Percentiles rank a stretch among this genome's conserved stretches.
Conservation (phyloP, 441 rosid genomes). For the Corymbia citriodora region DNA sequence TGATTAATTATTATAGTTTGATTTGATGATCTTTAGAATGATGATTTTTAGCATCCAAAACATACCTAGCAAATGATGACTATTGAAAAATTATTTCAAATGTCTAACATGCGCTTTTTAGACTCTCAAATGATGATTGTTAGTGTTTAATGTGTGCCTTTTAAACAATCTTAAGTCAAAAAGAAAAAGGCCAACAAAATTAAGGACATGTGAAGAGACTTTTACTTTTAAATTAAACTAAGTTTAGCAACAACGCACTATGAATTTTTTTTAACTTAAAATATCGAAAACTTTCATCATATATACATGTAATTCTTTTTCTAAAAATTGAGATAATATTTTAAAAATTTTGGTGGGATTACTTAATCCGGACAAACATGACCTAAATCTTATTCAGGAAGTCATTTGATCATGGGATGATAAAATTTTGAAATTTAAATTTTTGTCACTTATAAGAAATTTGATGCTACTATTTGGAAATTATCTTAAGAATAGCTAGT, state of each 20-base stretch:
- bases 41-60: not conserved
- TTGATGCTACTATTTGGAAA: not conserved
- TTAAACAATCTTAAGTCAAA: not conserved
- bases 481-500: no score
- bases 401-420: accelerated
- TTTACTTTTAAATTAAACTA: not conserved
- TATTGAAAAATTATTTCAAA: not conserved
- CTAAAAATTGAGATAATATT: not conserved
- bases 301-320: not conserved
- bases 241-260: not conserved
- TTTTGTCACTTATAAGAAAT: not conserved
- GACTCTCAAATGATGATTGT: not conserved
- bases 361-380: not conserved
- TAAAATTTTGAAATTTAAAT: not conserved
- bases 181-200: not conserved
- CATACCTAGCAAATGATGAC: not conserved
- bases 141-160: not conserved
- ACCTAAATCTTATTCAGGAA: not conserved
- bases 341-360: not conserved
- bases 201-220: not conserved
- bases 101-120: not conserved
- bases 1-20: not conserved
- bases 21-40: not conserved
- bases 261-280: not conserved
- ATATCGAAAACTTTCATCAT: not conserved